These are phyloP conservation scores for Nadsonia fulvescens DNA, from an alignment of 805 yeast genomes.

Conservation along the genomic window DNA sequence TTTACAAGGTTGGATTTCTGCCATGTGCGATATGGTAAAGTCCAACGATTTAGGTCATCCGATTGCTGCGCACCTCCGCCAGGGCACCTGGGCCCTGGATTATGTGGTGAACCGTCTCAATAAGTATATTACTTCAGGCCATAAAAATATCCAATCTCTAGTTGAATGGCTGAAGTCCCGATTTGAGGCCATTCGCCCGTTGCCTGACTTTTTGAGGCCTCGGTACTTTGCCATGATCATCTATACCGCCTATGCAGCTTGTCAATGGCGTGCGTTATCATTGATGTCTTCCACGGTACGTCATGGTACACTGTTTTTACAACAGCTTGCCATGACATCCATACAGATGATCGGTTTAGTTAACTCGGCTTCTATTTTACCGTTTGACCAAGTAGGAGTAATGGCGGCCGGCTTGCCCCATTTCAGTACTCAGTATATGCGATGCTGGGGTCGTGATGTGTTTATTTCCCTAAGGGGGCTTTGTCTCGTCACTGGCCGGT, in stretches of 20 bases:
- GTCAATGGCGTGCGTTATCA: slow-evolving; percentile 46
- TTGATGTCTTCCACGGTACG: slow-evolving; percentile 37
- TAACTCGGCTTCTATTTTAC: slow-evolving; percentile 58
- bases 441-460: slow-evolving; percentile 98
- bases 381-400: slow-evolving; percentile 41
- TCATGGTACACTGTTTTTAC: slow-evolving; percentile 53
- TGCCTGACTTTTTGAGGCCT: slow-evolving; percentile 73
- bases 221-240: slow-evolving; percentile 72
- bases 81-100: slow-evolving; percentile 83
- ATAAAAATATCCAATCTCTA: slow-evolving; percentile 35
- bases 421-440: slow-evolving; percentile 76
- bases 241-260: slow-evolving; percentile 71
- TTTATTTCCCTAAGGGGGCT: slow-evolving; percentile 77
- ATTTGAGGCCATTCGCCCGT: slow-evolving; percentile 37
- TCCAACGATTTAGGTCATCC: slow-evolving; percentile 74
- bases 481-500: slow-evolving; percentile 58
- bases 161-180: slow-evolving; percentile 54
- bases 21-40: slow-evolving; percentile 40
- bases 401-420: slow-evolving; percentile 96
- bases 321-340: slow-evolving; percentile 61
- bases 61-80: slow-evolving; percentile 57
- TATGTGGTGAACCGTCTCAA: slow-evolving; percentile 44
- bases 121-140: slow-evolving; percentile 29
- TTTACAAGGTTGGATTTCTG: slow-evolving; percentile 78
- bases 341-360: slow-evolving; percentile 70